Conservation (phyloP, 2,329 filamentous ascomycete species). For the Cladophialophora carrionii region DNA sequence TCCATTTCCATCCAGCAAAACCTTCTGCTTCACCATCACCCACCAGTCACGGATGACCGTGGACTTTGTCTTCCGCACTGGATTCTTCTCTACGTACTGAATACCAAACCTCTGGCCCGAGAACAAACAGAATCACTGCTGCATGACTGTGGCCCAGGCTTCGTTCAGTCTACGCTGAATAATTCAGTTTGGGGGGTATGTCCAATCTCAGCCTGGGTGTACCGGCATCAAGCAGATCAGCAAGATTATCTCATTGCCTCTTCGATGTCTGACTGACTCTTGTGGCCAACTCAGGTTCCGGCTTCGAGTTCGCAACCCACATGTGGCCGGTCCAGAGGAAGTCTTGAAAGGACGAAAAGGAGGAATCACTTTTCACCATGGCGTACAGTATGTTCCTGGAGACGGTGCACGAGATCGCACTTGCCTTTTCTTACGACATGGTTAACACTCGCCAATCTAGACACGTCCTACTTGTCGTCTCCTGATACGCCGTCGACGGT, state of each 20-base stretch:
- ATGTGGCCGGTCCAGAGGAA: constrained; percentile 23
- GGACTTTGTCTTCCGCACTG: neutral
- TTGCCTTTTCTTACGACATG: constrained; percentile 4
- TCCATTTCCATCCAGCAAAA: constrained; percentile 9
- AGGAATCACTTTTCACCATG: constrained; percentile 29
- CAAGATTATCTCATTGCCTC: neutral
- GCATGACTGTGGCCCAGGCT: constrained; percentile 10
- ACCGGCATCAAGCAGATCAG: constrained; percentile 3
- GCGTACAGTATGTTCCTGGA: constrained; percentile 32
- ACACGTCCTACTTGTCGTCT: constrained; percentile 55
- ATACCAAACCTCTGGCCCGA: neutral
- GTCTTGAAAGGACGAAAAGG: constrained; percentile 22
- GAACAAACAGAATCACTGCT: neutral
- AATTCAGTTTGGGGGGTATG: constrained; percentile 30
- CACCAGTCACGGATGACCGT: neutral
- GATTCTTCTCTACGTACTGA: neutral
- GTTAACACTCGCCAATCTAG: constrained; percentile 41
- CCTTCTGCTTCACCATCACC: constrained; percentile 7
- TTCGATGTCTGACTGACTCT: constrained; percentile 6
- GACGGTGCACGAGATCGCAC: neutral
- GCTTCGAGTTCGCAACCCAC: constrained; percentile 1
- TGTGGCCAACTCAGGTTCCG: constrained; percentile 2
- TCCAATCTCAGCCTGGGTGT: constrained; percentile 15
- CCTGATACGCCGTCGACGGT: constrained; percentile 76
- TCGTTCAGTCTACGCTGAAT: constrained; percentile 28